These are phyloP conservation scores for Williopsis jadinii DNA, from an alignment of 1,139 yeast genomes.

Conservation along the genomic window DNA sequence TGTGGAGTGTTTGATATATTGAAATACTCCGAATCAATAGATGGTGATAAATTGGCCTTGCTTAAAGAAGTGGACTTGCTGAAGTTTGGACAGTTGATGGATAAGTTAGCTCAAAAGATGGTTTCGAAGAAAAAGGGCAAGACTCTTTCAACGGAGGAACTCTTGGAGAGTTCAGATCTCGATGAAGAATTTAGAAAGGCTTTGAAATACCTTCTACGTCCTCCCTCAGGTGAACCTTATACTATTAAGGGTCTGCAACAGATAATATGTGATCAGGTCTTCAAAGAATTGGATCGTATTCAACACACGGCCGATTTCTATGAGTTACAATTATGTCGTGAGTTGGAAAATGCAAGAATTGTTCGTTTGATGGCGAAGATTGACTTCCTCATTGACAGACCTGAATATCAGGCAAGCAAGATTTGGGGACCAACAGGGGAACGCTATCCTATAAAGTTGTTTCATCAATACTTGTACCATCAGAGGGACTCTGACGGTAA, in stretches of 20 bases:
- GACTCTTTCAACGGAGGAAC: slow-evolving; percentile 6
- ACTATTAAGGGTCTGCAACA: slow-evolving; percentile 24
- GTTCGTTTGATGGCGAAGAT: slow-evolving; percentile 78
- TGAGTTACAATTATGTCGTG: slow-evolving; percentile 62
- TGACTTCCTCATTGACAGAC: slow-evolving; percentile 71
- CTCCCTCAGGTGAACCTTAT: slow-evolving; percentile 14
- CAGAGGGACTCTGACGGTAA: slow-evolving; percentile 72
- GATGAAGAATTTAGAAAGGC: slow-evolving; percentile 15
- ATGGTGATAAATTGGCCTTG: slow-evolving; percentile 20
- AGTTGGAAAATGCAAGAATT: slow-evolving; percentile 82
- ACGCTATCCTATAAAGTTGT: slow-evolving; percentile 66
- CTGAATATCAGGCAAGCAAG: slow-evolving; percentile 52
- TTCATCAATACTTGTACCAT: slow-evolving; percentile 81
- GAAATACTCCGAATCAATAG: slow-evolving; percentile 27
- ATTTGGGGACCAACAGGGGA: slow-evolving; percentile 74
- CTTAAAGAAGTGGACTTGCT: slow-evolving; percentile 48
- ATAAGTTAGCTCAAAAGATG: slow-evolving; percentile 47
- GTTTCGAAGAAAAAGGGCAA: slow-evolving; percentile 11
- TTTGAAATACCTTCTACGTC: slow-evolving; percentile 27
- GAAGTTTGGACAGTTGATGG: slow-evolving; percentile 50
- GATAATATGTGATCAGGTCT: slow-evolving; percentile 33
- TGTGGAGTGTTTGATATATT: slow-evolving; percentile 71
- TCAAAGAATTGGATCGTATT: slow-evolving; percentile 43
- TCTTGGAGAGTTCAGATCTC: slow-evolving; percentile 5
- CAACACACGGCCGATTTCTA: slow-evolving; percentile 54